Percentiles rank a stretch among this genome's conserved stretches.
These are phyloP conservation scores for Pisolithus albus DNA, from an alignment of 768 basidiomycete genomes.

Conservation along the genomic window DNA sequence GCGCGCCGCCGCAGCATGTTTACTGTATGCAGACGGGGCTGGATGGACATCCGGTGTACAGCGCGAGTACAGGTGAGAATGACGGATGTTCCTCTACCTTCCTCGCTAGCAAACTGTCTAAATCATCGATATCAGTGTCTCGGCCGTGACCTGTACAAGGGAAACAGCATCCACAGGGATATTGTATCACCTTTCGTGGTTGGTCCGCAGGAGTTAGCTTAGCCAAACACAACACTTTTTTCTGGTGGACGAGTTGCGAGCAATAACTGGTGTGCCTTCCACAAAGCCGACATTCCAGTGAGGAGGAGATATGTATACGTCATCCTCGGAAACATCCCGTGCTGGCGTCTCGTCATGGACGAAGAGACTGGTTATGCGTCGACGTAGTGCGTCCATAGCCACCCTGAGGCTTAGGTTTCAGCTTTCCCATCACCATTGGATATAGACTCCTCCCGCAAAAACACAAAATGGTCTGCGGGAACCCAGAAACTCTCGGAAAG, in stretches of 20 bases:
- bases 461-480: slow-evolving; percentile 4
- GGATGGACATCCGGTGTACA: slow-evolving; percentile 92
- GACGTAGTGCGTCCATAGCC: slow-evolving; percentile 84
- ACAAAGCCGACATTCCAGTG: slow-evolving; percentile 92
- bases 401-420: slow-evolving; percentile 76
- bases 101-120: slow-evolving; percentile 55
- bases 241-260: slow-evolving; percentile 44
- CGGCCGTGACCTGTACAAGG: slow-evolving; percentile 81
- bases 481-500: slow-evolving; percentile 39
- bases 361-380: slow-evolving; percentile 83
- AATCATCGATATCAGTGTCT: slow-evolving; percentile 66
- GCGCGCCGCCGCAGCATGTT: slow-evolving; percentile 68
- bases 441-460: slow-evolving; percentile 4
- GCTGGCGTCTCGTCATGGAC: slow-evolving; percentile 64
- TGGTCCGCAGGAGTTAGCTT: slow-evolving; percentile 19
- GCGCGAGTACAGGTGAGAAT: slow-evolving; percentile 53
- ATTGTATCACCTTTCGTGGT: too few relatives aligned
- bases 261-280: slow-evolving; percentile 76
- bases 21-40: slow-evolving; percentile 81
- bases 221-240: slow-evolving; percentile 95
- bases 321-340: slow-evolving; percentile 62
- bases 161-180: slow-evolving; percentile 47
- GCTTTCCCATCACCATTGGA: slow-evolving; percentile 57
- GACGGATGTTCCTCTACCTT: slow-evolving; percentile 32
- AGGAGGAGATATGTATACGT: slow-evolving; percentile 83